phyloP scores from a whole-genome alignment of 106 monocot genomes.

The Cymbidium sinense region DNA sequence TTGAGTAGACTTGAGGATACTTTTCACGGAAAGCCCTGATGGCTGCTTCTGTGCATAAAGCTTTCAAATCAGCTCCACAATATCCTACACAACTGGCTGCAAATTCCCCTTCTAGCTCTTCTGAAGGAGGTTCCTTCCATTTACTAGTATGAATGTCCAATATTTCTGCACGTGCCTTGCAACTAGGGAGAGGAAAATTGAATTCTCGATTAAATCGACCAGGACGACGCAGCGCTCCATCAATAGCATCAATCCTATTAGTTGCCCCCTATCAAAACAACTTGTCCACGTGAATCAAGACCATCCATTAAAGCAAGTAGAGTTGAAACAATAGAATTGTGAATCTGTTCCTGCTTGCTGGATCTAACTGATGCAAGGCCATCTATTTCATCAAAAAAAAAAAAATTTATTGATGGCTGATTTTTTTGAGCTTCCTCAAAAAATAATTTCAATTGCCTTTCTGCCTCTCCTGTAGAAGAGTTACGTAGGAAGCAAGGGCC shows the following conservation, averaged over 20 bases:
- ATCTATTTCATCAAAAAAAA: too few relatives aligned
- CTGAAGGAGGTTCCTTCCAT: slow-evolving; percentile 89
- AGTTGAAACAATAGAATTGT: slow-evolving; percentile 99
- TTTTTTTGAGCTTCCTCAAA: slow-evolving; percentile 98
- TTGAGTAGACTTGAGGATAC: too few relatives aligned
- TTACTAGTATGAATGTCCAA: slow-evolving; percentile 93
- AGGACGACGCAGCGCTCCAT: slow-evolving; percentile 90
- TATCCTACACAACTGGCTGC: slow-evolving; percentile 98
- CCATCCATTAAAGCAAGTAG: too few relatives aligned
- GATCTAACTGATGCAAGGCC: slow-evolving; percentile 95
- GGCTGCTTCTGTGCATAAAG: too few relatives aligned
- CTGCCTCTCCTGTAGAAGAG: too few relatives aligned
- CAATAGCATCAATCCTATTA: slow-evolving; percentile 99
- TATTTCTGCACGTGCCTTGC: slow-evolving; percentile 89
- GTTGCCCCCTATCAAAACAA: too few relatives aligned
- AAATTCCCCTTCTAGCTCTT: slow-evolving; percentile 80
- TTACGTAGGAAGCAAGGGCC: too few relatives aligned
- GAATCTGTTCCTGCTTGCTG: slow-evolving; percentile 98
- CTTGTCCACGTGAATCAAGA: too few relatives aligned
- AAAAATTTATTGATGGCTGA: slow-evolving; percentile 98
- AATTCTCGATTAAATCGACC: slow-evolving; percentile 98
- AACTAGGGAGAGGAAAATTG: slow-evolving; percentile 83
- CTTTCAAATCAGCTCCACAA: too few relatives aligned
- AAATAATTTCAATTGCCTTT: too few relatives aligned
- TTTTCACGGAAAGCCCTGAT: too few relatives aligned